Percentiles rank a stretch among this genome's conserved stretches.
These are phyloP conservation scores for Lathyrus oleraceus DNA, from an alignment of 306 rosid species.

Conservation along the genomic window DNA sequence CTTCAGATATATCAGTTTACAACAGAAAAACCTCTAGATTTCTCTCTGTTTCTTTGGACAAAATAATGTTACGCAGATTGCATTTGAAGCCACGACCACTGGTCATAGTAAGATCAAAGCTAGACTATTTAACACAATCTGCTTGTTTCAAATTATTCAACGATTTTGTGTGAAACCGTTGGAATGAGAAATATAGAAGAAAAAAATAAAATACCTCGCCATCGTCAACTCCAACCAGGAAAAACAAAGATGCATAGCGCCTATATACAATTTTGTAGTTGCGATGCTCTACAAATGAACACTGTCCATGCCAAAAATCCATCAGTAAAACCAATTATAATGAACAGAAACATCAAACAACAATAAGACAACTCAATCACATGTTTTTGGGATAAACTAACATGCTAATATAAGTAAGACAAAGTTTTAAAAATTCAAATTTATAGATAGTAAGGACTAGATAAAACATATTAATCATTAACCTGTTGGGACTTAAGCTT, in stretches of 20 bases:
- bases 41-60: neutral
- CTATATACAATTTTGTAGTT: slow-evolving; percentile 94
- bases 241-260: slow-evolving; percentile 92
- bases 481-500: neutral
- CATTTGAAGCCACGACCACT: neutral
- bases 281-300: slow-evolving; percentile 98
- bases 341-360: slow-evolving; percentile 11
- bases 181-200: slow-evolving; percentile 1
- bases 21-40: slow-evolving; percentile 9
- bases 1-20: slow-evolving; percentile 4
- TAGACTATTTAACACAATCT: neutral
- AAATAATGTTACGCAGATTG: neutral
- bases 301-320: slow-evolving; percentile 52
- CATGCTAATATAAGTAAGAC: neutral
- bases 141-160: neutral
- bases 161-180: slow-evolving; percentile 11
- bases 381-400: slow-evolving; percentile 7
- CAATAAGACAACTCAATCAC: slow-evolving; percentile 3
- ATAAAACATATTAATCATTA: neutral
- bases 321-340: slow-evolving; percentile 32
- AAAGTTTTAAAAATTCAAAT: neutral
- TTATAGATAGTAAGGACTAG: neutral
- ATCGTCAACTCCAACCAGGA: slow-evolving; percentile 94
- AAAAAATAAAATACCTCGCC: slow-evolving; percentile 61
- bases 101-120: neutral